Base-by-base conservation (phyloP, 73 alveolate species). In the Stentor coeruleus region DNA sequence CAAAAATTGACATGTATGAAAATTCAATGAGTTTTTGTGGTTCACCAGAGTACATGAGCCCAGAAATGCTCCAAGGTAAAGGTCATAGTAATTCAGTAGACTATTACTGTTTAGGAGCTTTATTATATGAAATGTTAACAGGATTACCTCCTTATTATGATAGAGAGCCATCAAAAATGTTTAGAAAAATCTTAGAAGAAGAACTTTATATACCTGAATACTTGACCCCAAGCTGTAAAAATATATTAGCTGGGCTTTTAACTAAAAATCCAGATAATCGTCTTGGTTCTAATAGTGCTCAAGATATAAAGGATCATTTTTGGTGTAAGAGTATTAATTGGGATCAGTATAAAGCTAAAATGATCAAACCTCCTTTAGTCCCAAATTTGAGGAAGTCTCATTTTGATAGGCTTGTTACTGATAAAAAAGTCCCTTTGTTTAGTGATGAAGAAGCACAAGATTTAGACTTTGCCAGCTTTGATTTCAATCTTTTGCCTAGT, bases 211-310 rank as follows among this genome's bases (percentile, higher is more conserved):
- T n/a, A n/a, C n/a, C n/a, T n/a, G n/a, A n/a, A n/a, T n/a, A n/a
- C n/a, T n/a, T n/a, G n/a, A n/a, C n/a, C n/a, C n/a, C n/a, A n/a
- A n/a, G n/a, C n/a, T n/a, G n/a, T n/a, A n/a, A n/a, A n/a, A n/a
- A n/a, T n/a, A n/a, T n/a, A n/a, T n/a, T n/a, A n/a, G n/a, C n/a
- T n/a, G n/a, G n/a, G n/a, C n/a, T n/a, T n/a, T n/a, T n/a, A n/a
- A n/a, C n/a, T n/a, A n/a, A n/a, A n/a, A n/a, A n/a, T n/a, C n/a
- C 98, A 0, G 57, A 72, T 20, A 94, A 89, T 75, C 83, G 98
- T 79, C 83, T 94, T 2, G 97, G 98, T 0, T 89, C 86, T 49
- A 58, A 41, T 11, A 92, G 92, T 41, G 92, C 84, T 83, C 59
- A 87, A 42, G 96, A 91, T 79, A 87, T 93, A 33, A 84, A 87